Conservation (phyloP, 202 grass and related monocot species). For the Bolboschoenoplectus hybrid region DNA sequence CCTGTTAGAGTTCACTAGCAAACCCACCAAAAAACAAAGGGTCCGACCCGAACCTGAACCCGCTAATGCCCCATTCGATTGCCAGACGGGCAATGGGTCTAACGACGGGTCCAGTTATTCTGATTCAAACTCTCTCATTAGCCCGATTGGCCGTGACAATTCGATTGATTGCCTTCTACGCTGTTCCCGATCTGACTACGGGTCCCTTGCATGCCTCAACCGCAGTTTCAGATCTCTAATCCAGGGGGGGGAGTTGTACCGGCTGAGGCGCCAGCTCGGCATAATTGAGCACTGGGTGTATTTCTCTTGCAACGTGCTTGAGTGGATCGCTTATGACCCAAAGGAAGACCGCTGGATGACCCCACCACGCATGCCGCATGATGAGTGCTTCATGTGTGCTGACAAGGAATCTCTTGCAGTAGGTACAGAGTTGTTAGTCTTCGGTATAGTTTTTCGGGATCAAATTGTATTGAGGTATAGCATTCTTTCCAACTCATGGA, state of each 20-base stretch:
- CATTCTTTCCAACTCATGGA: slow-evolving; percentile 78
- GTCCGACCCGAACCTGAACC: slow-evolving; percentile 9
- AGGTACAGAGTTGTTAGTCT: slow-evolving; percentile 78
- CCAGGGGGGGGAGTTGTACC: slow-evolving; percentile 63
- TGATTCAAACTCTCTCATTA: slow-evolving; percentile 51
- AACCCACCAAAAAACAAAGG: slow-evolving; percentile 30
- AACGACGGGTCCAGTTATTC: slow-evolving; percentile 23
- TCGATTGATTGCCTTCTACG: slow-evolving; percentile 67
- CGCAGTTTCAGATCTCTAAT: slow-evolving; percentile 57
- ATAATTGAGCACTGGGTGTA: slow-evolving; percentile 85
- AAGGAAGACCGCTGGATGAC: slow-evolving; percentile 64
- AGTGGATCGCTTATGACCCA: slow-evolving; percentile 81
- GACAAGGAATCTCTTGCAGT: slow-evolving; percentile 87
- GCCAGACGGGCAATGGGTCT: slow-evolving; percentile 11
- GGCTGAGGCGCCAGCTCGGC: slow-evolving; percentile 50
- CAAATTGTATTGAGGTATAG: slow-evolving; percentile 83
- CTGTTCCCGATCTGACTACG: slow-evolving; percentile 69
- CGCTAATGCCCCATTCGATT: slow-evolving; percentile 24
- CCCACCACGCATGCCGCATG: slow-evolving; percentile 68
- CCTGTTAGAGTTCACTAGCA: slow-evolving; percentile 41
- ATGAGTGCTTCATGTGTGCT: slow-evolving; percentile 67
- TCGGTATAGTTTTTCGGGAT: slow-evolving; percentile 54
- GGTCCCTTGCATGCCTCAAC: slow-evolving; percentile 47
- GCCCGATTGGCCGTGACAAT: slow-evolving; percentile 60
- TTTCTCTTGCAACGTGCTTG: slow-evolving; percentile 76